A percentile compares a stretch with the other conserved stretches of the same genome.
phyloP scores from a whole-genome alignment of 2,329 filamentous ascomycete species.

The Sarocladium oryzae region DNA sequence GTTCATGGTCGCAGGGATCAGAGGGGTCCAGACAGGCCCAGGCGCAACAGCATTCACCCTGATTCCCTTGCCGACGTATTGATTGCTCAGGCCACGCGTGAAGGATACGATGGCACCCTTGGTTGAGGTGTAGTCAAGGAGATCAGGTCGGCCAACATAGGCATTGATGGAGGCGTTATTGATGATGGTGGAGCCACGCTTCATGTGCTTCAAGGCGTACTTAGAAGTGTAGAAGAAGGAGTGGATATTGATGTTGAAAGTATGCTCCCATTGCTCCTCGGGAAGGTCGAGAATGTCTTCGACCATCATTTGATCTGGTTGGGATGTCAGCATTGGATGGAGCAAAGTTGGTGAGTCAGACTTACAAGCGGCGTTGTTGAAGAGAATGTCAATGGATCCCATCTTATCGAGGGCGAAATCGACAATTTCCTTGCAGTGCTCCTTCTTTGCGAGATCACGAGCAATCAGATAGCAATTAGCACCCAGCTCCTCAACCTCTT shows the following conservation, averaged over 20 bases:
- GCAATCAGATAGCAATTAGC: constrained; percentile 57
- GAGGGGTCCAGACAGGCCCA: constrained; percentile 71
- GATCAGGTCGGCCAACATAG: constrained; percentile 72
- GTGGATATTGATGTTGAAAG: constrained; percentile 80
- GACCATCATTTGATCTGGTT: constrained; percentile 51
- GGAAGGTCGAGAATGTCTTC: constrained; percentile 63
- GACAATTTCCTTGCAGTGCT: constrained; percentile 55
- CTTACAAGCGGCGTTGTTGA: constrained; percentile 70
- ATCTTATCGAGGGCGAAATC: constrained; percentile 60
- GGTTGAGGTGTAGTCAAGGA: constrained; percentile 76
- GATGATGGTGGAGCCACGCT: constrained; percentile 69
- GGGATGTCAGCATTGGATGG: constrained; percentile 7
- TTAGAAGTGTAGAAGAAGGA: constrained; percentile 76
- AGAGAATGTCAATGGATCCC: constrained; percentile 65
- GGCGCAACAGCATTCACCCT: constrained; percentile 72
- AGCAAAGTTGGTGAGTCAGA: not conserved
- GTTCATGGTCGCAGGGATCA: constrained; percentile 68
- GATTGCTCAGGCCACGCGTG: constrained; percentile 70
- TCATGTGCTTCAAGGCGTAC: constrained; percentile 69
- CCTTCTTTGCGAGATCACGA: constrained; percentile 56
- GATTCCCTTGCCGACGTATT: constrained; percentile 65
- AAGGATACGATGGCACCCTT: constrained; percentile 76
- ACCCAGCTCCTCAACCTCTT: constrained; percentile 60
- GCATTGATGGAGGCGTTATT: constrained; percentile 82
- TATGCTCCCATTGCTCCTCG: constrained; percentile 73